Evolutionary conservation across 2,329 filamentous ascomycete species (phyloP).

Genomic region (Colletotrichum chlorophyti): DNA sequence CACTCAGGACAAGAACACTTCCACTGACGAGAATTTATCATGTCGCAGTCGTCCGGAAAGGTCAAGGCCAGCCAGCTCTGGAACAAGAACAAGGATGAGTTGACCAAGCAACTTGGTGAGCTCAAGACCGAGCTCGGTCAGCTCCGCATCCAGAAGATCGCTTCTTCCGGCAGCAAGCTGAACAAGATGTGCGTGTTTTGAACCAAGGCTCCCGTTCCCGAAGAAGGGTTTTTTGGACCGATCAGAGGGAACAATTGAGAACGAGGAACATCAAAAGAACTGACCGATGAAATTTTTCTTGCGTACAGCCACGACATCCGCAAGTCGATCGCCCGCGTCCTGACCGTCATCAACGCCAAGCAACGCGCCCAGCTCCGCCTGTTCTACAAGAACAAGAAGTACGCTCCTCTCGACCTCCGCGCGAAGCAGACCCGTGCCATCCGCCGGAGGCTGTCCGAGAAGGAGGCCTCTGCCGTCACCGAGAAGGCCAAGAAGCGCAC

Average conservation of each 20-base stretch:
- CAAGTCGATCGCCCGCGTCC: conserved; percentile 98
- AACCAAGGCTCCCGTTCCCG: conserved; percentile 1
- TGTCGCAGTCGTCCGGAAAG: conserved; percentile 59
- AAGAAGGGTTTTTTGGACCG: not conserved
- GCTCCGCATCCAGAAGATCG: conserved; percentile 98
- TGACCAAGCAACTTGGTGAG: conserved; percentile 93
- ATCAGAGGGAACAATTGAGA: conserved; percentile 26
- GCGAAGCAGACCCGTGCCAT: conserved; percentile 98
- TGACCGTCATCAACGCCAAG: conserved; percentile 99
- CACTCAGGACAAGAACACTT: conserved; percentile 1
- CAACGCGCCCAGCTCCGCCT: conserved; percentile 96
- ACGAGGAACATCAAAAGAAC: conserved; percentile 9
- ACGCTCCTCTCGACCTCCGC: conserved; percentile 97
- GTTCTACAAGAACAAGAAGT: conserved; percentile 99
- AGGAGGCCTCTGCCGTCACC: conserved; percentile 84
- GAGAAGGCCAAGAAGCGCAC: conserved; percentile 97
- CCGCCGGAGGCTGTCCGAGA: conserved; percentile 90
- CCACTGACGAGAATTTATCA: conserved; percentile 28
- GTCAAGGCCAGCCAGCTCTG: conserved; percentile 97
- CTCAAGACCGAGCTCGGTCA: conserved; percentile 96
- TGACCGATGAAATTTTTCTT: conserved; percentile 18
- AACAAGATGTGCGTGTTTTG: conserved; percentile 85
- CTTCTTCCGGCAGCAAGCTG: conserved; percentile 93
- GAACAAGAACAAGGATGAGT: conserved; percentile 99
- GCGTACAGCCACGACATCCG: conserved; percentile 88